Evolutionary conservation across 805 yeast species (phyloP).

Genomic region (Cyberlindnera subsufficiens): DNA sequence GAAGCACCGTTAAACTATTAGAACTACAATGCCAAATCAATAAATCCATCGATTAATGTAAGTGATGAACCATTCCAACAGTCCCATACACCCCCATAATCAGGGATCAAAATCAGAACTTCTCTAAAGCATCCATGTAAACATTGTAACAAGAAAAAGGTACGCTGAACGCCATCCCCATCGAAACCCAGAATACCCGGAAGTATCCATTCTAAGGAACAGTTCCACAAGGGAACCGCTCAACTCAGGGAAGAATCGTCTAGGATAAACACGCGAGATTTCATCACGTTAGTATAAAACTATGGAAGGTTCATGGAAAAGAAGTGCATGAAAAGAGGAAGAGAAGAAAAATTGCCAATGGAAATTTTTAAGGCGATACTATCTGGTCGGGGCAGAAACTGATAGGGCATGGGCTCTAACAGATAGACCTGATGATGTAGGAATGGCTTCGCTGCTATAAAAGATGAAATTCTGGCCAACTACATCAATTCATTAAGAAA

Average conservation of each 20-base stretch:
- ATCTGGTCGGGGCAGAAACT: background rate
- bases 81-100: background rate
- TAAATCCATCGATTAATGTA: background rate
- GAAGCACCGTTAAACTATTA: no score
- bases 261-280: conserved; percentile 23
- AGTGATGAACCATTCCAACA: conserved; percentile 2
- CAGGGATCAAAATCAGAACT: conserved; percentile 17
- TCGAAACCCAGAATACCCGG: conserved; percentile 21
- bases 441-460: conserved; percentile 4
- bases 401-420: no score
- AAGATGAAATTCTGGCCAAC: no score
- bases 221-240: conserved; percentile 9
- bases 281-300: conserved; percentile 28
- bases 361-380: background rate
- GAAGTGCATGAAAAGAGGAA: background rate
- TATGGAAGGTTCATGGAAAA: conserved; percentile 24
- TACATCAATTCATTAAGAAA: no score
- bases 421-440: no score
- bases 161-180: conserved; percentile 27
- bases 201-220: conserved; percentile 18
- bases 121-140: conserved; percentile 21
- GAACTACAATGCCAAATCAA: no score
- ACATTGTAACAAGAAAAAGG: conserved; percentile 25
- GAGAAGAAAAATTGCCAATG: background rate
- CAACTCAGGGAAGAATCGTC: conserved; percentile 25